Percentiles rank a stretch among this genome's conserved stretches.
Evolutionary conservation across 768 basidiomycete genomes (phyloP).

Genomic region (Tulasnella sp.): DNA sequence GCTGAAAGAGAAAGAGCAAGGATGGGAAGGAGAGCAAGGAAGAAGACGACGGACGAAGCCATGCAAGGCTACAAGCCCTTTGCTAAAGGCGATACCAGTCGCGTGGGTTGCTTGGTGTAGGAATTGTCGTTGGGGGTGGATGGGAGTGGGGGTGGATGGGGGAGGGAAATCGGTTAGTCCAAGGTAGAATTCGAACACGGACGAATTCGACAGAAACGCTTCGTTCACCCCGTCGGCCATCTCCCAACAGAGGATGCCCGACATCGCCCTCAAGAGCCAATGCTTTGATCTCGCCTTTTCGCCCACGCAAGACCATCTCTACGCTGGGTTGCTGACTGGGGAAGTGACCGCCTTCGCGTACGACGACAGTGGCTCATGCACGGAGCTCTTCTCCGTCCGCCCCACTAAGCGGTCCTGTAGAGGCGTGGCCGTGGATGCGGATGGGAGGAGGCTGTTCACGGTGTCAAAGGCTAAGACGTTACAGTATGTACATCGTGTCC

Average conservation of each 20-base stretch:
- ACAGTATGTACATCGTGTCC: conserved; percentile 40
- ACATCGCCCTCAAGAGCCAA: conserved; percentile 62
- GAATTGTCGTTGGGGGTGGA: too few species aligned
- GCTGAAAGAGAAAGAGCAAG: background rate
- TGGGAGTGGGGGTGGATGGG: conserved; percentile 5
- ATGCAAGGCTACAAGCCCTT: background rate
- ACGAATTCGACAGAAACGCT: background rate
- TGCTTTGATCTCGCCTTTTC: conserved; percentile 88
- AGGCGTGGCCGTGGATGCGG: conserved; percentile 50
- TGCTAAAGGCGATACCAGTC: too few species aligned
- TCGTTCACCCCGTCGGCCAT: background rate
- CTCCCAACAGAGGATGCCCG: conserved; percentile 31
- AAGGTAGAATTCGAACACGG: conserved; percentile 8
- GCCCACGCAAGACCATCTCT: conserved; percentile 57
- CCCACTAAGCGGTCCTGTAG: conserved; percentile 80
- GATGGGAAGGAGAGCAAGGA: conserved; percentile 6
- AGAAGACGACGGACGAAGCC: conserved; percentile 3
- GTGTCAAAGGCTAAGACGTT: conserved; percentile 73
- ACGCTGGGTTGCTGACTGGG: conserved; percentile 68
- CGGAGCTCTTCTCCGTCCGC: conserved; percentile 44
- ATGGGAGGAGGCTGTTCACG: conserved; percentile 58
- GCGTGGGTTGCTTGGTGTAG: too few species aligned
- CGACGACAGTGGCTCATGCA: conserved; percentile 44
- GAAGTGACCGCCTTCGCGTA: conserved; percentile 72
- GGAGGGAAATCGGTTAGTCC: background rate